Conservation (phyloP, 1,284 basidiomycete genomes). For the Takashimella koratensis region DNA sequence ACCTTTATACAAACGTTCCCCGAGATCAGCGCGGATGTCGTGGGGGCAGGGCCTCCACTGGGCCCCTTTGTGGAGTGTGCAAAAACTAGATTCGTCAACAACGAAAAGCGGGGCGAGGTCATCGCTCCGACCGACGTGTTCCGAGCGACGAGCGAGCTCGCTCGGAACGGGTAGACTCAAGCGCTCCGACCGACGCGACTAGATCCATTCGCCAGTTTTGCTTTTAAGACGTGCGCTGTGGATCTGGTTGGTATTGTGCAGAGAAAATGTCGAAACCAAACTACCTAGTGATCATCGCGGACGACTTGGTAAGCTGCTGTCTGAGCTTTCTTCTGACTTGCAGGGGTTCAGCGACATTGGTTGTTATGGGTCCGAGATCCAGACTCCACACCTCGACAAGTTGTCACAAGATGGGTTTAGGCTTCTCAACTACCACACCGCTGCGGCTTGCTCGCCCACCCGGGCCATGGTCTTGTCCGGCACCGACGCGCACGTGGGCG, state of each 20-base stretch:
- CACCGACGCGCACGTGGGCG: constrained; percentile 9
- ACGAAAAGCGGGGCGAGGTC: too few species aligned
- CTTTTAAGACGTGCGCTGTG: too few species aligned
- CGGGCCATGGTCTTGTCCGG: constrained; percentile 9
- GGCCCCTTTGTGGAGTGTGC: too few species aligned
- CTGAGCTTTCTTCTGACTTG: not conserved
- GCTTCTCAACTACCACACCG: constrained; percentile 9
- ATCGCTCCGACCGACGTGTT: too few species aligned
- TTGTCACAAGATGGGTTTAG: constrained; percentile 13
- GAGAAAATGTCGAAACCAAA: constrained; percentile 1
- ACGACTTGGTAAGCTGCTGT: constrained; percentile 3
- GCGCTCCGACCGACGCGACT: too few species aligned
- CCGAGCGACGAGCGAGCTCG: not conserved
- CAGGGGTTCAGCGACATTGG: constrained; percentile 23
- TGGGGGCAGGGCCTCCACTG: too few species aligned
- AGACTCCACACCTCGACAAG: constrained; percentile 24
- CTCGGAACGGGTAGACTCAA: not conserved
- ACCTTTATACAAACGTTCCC: too few species aligned
- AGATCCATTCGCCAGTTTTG: too few species aligned
- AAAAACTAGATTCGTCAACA: too few species aligned
- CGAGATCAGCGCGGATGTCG: too few species aligned
- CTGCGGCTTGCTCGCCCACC: constrained; percentile 14
- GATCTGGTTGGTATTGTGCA: too few species aligned
- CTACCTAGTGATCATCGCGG: constrained; percentile 7
- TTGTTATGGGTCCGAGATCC: constrained; percentile 24